Evolutionary conservation across 2,329 filamentous ascomycete species (phyloP), one percentile per base, ranked within the genome.

Genomic region (Malbranchea zuffiana): DNA sequence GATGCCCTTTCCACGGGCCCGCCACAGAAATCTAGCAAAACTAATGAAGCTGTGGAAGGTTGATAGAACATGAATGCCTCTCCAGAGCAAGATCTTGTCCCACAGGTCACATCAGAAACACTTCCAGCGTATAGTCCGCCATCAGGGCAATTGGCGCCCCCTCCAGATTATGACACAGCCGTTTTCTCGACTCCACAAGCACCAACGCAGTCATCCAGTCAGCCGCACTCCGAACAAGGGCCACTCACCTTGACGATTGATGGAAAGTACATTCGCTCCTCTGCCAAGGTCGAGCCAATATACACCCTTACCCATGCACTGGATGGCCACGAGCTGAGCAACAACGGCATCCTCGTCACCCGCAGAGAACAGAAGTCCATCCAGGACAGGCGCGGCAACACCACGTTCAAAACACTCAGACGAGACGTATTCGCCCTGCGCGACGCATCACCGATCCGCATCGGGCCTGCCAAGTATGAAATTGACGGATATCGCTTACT

Each of bases 221-320:
- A 34, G 21, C 20, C 20, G 8, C 16, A 19, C 16, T 17, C 29
- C 25, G 39, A 27, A 19, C 32, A 35, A 11, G 25, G 20, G 10
- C 32, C 41, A 12, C 32, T 43, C 23, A 41, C 34, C 16, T 15
- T 45, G 21, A 41, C 32, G 6, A 43, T 45, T 26, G 32, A 43
- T 21, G 43, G 43, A 12, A 41, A 38, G 28, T 35, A 41, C 16
- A 36, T 45, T n/a, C 25, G 31, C 35, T 41, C 43, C 6, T 43
- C 43, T 6, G 17, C 21, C 18, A 23, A 24, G 19, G 28, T 24
- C 7, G 25, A 40, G 5, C 43, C 43, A n/a, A 27, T 47, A 30
- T 47, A 47, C 26, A 44, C 42, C 24, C 32, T 47, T 11, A 45
- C 35, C 10, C 42, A 45, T 19, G 44, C 36, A 16, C 21, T 47